phyloP scores from a whole-genome alignment of 352 stramenopile species.

The Globisporangium carolinianum region DNA sequence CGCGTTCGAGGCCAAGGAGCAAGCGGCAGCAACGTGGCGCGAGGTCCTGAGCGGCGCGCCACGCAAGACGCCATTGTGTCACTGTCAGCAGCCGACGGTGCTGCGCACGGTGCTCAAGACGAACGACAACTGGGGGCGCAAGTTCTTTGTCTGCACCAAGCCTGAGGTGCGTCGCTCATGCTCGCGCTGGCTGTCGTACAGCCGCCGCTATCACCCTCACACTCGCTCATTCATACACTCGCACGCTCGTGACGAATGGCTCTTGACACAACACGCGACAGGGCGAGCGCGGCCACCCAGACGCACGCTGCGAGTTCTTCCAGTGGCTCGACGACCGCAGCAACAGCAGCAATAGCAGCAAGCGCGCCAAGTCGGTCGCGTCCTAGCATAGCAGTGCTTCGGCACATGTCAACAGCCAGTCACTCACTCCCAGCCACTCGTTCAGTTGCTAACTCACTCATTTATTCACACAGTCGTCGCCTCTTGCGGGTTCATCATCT shows the following conservation, averaged over 20 bases:
- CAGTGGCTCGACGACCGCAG: constrained; percentile 56
- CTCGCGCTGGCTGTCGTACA: too few species aligned
- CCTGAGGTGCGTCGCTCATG: constrained; percentile 33
- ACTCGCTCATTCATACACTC: too few species aligned
- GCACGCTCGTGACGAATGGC: background rate
- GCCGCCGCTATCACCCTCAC: too few species aligned
- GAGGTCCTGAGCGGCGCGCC: constrained; percentile 58
- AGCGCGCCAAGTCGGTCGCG: background rate
- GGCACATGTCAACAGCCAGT: too few species aligned
- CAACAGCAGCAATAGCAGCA: constrained; percentile 11
- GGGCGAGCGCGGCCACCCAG: constrained; percentile 72
- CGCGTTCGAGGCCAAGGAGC: constrained; percentile 23
- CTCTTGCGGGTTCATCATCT: background rate
- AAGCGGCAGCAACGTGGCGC: constrained; percentile 42
- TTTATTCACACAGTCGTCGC: background rate
- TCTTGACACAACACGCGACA: constrained; percentile 11
- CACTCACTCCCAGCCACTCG: background rate
- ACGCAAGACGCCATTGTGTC: constrained; percentile 51
- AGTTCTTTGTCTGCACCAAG: constrained; percentile 85
- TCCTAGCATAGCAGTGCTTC: too few species aligned
- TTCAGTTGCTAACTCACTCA: background rate
- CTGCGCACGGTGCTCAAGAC: constrained; percentile 69
- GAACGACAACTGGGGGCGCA: constrained; percentile 78
- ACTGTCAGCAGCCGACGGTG: constrained; percentile 63
- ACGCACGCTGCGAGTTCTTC: constrained; percentile 83